Percentiles rank a stretch among this genome's conserved stretches.
Evolutionary conservation across 1,284 basidiomycete species (phyloP).

Genomic region (Fomitopsis pinicola): DNA sequence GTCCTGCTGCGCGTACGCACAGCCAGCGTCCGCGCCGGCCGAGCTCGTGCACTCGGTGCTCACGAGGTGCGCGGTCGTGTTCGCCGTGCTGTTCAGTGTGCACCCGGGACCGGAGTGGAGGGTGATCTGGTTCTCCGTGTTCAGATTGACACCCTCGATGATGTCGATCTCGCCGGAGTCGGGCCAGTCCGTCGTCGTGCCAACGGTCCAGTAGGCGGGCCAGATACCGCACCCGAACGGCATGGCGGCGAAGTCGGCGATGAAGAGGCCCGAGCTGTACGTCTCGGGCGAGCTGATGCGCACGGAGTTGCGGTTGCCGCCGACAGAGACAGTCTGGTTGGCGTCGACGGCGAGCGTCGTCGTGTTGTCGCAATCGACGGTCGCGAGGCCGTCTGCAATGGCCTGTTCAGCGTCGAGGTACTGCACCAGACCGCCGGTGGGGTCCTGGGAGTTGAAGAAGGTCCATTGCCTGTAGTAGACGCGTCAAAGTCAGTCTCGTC

Average conservation of each 20-base stretch:
- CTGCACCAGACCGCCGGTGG: slow-evolving; percentile 61
- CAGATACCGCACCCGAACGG: slow-evolving; percentile 79
- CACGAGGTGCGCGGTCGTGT: slow-evolving; percentile 28
- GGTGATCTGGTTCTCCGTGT: slow-evolving; percentile 61
- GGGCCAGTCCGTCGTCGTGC: slow-evolving; percentile 67
- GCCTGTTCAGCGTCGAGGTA: slow-evolving; percentile 48
- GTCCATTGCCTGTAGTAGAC: slow-evolving; percentile 48
- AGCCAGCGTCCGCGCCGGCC: slow-evolving; percentile 56
- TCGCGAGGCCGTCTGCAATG: slow-evolving; percentile 47
- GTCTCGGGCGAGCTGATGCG: slow-evolving; percentile 66
- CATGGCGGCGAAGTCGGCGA: slow-evolving; percentile 75
- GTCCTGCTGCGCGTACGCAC: slow-evolving; percentile 54
- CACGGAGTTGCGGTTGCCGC: slow-evolving; percentile 63
- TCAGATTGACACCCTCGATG: slow-evolving; percentile 57
- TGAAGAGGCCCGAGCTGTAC: slow-evolving; percentile 70
- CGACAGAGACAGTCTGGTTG: slow-evolving; percentile 42
- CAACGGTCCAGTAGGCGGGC: slow-evolving; percentile 69
- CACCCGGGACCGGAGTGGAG: slow-evolving; percentile 60
- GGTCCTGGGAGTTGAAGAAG: slow-evolving; percentile 59
- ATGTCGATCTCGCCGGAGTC: slow-evolving; percentile 41
- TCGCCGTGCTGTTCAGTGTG: slow-evolving; percentile 36
- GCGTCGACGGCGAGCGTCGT: slow-evolving; percentile 64
- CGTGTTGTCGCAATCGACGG: slow-evolving; percentile 48
- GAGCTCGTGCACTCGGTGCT: slow-evolving; percentile 46
- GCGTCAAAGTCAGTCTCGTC: neutral